Percentiles rank a stretch among this genome's conserved stretches.
phyloP scores from a whole-genome alignment of 495 filamentous ascomycete species.

The Penicillium paradoxum region DNA sequence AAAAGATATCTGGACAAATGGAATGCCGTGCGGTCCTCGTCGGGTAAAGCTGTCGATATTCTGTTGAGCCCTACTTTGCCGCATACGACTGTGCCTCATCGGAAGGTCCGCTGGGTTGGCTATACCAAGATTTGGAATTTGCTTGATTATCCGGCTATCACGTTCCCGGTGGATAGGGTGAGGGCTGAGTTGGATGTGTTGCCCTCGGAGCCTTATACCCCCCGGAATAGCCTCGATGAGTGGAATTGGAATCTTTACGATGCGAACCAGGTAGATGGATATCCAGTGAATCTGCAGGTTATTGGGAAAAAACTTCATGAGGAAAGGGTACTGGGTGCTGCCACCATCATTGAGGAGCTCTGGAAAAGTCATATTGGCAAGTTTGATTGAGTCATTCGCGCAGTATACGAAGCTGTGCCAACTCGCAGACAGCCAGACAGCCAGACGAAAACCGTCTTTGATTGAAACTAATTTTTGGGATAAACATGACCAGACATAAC shows the following conservation, averaged over 20 bases:
- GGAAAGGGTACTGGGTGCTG: constrained; percentile 47
- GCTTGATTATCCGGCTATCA: constrained; percentile 57
- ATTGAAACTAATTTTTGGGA: not conserved
- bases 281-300: constrained; percentile 50
- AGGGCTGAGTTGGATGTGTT: constrained; percentile 43
- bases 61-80: constrained; percentile 53
- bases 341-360: constrained; percentile 37
- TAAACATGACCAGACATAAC: constrained; percentile 10
- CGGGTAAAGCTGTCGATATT: constrained; percentile 53
- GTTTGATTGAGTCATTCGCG: not conserved
- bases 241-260: constrained; percentile 48
- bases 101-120: constrained; percentile 44
- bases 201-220: constrained; percentile 39
- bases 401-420: not conserved
- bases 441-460: not conserved
- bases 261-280: constrained; percentile 31
- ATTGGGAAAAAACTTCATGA: constrained; percentile 50
- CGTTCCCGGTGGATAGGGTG: constrained; percentile 51
- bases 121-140: constrained; percentile 71
- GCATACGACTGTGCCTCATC: constrained; percentile 44
- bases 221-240: constrained; percentile 48
- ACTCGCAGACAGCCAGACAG: not conserved
- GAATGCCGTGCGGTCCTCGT: constrained; percentile 42
- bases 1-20: constrained; percentile 55
- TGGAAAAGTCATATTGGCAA: constrained; percentile 18